Evolutionary conservation across 2,329 filamentous ascomycete species (phyloP), one percentile per base, ranked within the genome.

Genomic region (Neonectria ditissima): DNA sequence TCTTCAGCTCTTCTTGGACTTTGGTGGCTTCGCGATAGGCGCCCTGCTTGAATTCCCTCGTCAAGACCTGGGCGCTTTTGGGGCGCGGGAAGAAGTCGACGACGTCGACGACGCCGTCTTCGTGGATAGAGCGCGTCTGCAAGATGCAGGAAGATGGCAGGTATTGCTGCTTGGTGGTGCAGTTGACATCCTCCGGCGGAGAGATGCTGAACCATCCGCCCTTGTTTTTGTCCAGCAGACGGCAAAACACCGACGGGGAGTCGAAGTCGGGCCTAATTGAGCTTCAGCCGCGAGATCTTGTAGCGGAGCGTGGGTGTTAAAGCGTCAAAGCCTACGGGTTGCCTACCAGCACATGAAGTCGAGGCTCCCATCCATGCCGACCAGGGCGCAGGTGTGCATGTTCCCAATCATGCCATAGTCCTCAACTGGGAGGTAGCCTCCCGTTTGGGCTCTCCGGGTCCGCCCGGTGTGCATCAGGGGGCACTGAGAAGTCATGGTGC

Each of bases 401-500:
- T 93, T 93, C 24, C 91, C 91, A 71, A 94, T 92, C 77, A 94
- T 85, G 59, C 91, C 91, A 82, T 93, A 93, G 77, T 93, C 87
- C 74, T 93, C 91, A 68, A 93, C 91, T 50, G 86, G 85, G 28
- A 87, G 80, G 69, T 87, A 88, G 32, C 85, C 86, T 13, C 77
- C 79, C 54, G 76, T 74, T 75, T 80, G 78, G 24, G 71, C 67
- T 24, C 77, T 70, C 30, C 77, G 75, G 55, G 75, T 74, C 52
- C 69, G 69, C 11, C 74, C 75, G 41, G 75, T 77, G 62, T 77
- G 72, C 14, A 67, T 74, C 43, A 75, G 74, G 20, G 78, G 67
- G 44, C 72, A 75, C 50, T 77, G 74, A 39, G 74, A 68, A 28
- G 78, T 69, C 78, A 82, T 81, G 53, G 51, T 55, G 48, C 11